Percentiles rank a stretch among this genome's conserved stretches.
Conservation (phyloP, 805 yeast species). For the Schwanniomyces yamadae region DNA sequence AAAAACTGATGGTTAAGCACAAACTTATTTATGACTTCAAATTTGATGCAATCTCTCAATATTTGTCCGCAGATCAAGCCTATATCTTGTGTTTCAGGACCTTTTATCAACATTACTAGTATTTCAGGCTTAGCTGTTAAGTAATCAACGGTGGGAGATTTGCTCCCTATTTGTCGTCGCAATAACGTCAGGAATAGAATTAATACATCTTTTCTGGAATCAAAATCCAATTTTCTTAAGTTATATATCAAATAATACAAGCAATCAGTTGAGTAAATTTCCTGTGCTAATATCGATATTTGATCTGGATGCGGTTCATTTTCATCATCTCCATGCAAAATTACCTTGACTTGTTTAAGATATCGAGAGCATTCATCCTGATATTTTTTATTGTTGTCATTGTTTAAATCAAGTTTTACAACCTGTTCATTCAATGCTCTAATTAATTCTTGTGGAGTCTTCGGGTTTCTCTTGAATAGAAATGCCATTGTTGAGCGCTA, state of each 20-base stretch:
- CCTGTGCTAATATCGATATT: conserved; percentile 73
- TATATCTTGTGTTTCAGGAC: conserved; percentile 72
- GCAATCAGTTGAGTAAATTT: conserved; percentile 70
- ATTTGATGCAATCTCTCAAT: conserved; percentile 79
- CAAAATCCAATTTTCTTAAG: conserved; percentile 76
- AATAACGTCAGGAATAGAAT: conserved; percentile 71
- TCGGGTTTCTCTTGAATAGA: conserved; percentile 85
- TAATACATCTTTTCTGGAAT: conserved; percentile 81
- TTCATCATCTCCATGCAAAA: conserved; percentile 69
- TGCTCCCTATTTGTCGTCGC: conserved; percentile 71
- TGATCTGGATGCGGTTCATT: conserved; percentile 68
- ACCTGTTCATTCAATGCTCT: conserved; percentile 74
- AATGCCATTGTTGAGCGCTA: conserved; percentile 63
- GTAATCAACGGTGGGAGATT: conserved; percentile 87
- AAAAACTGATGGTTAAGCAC: conserved; percentile 59
- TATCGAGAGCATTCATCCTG: conserved; percentile 75
- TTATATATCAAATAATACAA: conserved; percentile 59
- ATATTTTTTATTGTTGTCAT: conserved; percentile 36
- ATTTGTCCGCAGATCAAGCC: conserved; percentile 76
- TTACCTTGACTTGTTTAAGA: conserved; percentile 60
- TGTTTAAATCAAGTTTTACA: conserved; percentile 51
- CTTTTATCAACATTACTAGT: conserved; percentile 58
- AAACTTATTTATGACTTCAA: conserved; percentile 64
- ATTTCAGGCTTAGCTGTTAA: conserved; percentile 65
- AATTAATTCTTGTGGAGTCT: conserved; percentile 83